Base-by-base conservation (phyloP, 768 basidiomycete genomes). In the Dacryopinax spathularia region DNA sequence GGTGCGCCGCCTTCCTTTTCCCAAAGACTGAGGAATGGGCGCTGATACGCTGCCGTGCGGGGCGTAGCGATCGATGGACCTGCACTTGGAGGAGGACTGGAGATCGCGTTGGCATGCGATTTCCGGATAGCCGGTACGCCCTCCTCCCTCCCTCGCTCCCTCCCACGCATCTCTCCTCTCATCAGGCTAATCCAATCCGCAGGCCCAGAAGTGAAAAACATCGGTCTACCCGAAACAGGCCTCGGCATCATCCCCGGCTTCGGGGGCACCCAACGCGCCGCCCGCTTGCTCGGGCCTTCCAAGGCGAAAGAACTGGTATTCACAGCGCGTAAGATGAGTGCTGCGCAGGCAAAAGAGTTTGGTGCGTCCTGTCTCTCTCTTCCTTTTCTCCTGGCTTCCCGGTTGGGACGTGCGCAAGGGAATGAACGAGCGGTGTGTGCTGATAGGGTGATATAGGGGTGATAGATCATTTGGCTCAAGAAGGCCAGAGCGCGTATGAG, bases 21-120 rank as follows among this genome's bases (percentile, higher is more conserved):
- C n/a, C n/a, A n/a, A n/a, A n/a, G n/a, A n/a, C n/a, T n/a, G n/a
- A n/a, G n/a, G n/a, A n/a, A n/a, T n/a, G n/a, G n/a, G n/a, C n/a
- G n/a, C n/a, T n/a, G n/a, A n/a, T n/a, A n/a, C n/a, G n/a, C n/a
- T n/a, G n/a, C n/a, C n/a, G n/a, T n/a, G n/a, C n/a, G n/a, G n/a
- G n/a, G n/a, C n/a, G n/a, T 70, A 0, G 91, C 92, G 3, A 88
- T 97, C 39, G 93, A 96, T 71, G 93, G 93, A 0, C 90, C 89
- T 20, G 93, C 93, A 9, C 79, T 97, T 0, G 93, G 93, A 10
- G 93, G 93, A n/a, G 93, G 93, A 1, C 79, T 93, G 31, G 93
- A 97, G 73, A 74, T 96, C 64, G 81, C 86, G 64, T 79, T 97
- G 62, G 87, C 90, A 1, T 95, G 91, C 74, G 93, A 97, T 77